These are phyloP conservation scores for Phylloporus sp. DNA, from an alignment of 768 basidiomycete genomes.

Conservation along the genomic window DNA sequence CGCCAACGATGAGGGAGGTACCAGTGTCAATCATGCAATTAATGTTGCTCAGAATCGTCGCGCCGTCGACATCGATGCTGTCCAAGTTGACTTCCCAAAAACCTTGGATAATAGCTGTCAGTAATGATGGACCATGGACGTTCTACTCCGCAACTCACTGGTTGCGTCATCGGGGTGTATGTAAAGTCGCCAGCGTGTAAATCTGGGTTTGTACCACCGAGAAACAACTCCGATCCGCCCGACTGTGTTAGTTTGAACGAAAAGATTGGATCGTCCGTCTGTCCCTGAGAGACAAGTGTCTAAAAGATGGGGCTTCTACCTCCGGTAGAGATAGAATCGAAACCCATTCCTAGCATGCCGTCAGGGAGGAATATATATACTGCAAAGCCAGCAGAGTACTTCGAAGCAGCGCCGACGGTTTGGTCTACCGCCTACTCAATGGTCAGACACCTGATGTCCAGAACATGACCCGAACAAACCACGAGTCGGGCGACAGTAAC, in stretches of 20 bases:
- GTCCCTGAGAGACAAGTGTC: conserved; percentile 35
- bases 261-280: conserved; percentile 34
- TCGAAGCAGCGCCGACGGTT: conserved; percentile 10
- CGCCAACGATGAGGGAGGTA: conserved; percentile 9
- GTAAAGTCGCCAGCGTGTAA: conserved; percentile 44
- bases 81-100: conserved; percentile 21
- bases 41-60: conserved; percentile 4
- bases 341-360: conserved; percentile 39
- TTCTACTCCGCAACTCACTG: conserved; percentile 1
- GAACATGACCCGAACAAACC: background rate
- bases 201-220: conserved; percentile 45
- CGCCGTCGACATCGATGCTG: background rate
- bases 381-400: conserved; percentile 5
- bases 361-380: conserved; percentile 12
- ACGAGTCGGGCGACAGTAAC: conserved; percentile 9
- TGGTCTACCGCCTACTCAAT: conserved; percentile 7
- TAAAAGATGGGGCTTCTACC: conserved; percentile 35
- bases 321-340: conserved; percentile 35
- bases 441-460: background rate
- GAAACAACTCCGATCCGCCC: conserved; percentile 42
- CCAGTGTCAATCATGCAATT: conserved; percentile 23
- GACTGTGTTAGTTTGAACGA: conserved; percentile 42
- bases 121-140: no score
- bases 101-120: conserved; percentile 4
- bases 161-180: conserved; percentile 16